Base-by-base conservation (phyloP, 192 early-diverging fungal species). In the Endogone sp. region DNA sequence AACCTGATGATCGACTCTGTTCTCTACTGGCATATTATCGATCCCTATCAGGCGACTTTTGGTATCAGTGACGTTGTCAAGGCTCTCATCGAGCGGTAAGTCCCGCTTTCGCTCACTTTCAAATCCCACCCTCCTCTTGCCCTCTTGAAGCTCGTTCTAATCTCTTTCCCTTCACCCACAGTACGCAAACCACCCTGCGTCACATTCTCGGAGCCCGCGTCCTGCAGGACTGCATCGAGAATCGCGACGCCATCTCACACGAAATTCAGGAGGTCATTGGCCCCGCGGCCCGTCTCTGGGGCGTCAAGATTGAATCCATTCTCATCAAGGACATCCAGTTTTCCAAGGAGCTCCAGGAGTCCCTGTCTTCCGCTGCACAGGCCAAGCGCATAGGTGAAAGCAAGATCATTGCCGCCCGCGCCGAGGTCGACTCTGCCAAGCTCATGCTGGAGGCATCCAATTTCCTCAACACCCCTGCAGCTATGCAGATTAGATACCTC, bases 391-490 rank as follows among this genome's bases (percentile, higher is more conserved):
- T 96, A 63, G 95, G 92, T 32, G 89, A 95, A 77, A 86, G 88
- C 68, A 96, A 95, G 81, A 86, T 96, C 56, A 98, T 98, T 76
- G n/a, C n/a, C n/a, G n/a, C n/a, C n/a, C n/a, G n/a, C n/a, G n/a
- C n/a, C n/a, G n/a, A n/a, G n/a, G n/a, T n/a, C n/a, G n/a, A n/a
- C n/a, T n/a, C n/a, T 49, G 93, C 95, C 2, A 95, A 92, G 71
- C 75, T 97, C 28, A 95, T 96, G 93, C 86, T 93, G 29, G 90
- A 96, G 75, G 94, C 94, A n/a, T 89, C 95, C 0, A 93, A 96
- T 70, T 92, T 96, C 56, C 77, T 97, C 23, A 95, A 93, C 75
- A 89, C 91, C 2, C 91, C 92, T 13, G 29, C 60, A 27, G 68
- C 72, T 22, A 58, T 71, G 30, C 93, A 97, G 80, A 97, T 97